A percentile compares a stretch with the other conserved stretches of the same genome.
Evolutionary conservation across 371 early-diverging fungal species (phyloP).

Genomic region (Mortierella polycephala): DNA sequence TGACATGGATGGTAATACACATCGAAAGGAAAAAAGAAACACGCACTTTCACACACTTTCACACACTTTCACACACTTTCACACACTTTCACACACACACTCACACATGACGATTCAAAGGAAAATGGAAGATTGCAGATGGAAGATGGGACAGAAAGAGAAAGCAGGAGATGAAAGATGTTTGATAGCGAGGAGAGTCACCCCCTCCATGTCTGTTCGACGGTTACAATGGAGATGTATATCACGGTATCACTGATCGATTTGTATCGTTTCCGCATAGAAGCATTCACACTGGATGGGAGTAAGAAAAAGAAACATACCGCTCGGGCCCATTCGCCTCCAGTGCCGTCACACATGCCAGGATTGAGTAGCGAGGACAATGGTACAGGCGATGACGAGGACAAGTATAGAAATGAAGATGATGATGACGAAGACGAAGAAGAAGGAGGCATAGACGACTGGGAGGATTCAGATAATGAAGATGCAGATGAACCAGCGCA

Average conservation of each 20-base stretch:
- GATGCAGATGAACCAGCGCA: slow-evolving; percentile 14
- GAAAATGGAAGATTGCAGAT: neutral
- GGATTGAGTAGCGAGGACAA: slow-evolving; percentile 13
- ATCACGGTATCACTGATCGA: too few species aligned
- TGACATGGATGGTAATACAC: slow-evolving; percentile 2
- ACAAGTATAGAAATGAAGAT: slow-evolving; percentile 51
- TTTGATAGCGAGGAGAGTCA: neutral
- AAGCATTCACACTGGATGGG: slow-evolving; percentile 24
- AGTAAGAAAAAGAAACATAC: slow-evolving; percentile 22
- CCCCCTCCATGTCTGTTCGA: neutral
- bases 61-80: neutral
- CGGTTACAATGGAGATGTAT: too few species aligned
- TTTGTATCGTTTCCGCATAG: neutral
- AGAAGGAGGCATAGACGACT: slow-evolving; percentile 23
- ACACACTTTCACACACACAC: neutral
- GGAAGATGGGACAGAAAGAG: too few species aligned
- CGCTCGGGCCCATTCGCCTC: slow-evolving; percentile 23
- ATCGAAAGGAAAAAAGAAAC: neutral
- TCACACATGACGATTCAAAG: neutral
- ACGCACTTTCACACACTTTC: neutral
- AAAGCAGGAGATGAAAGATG: too few species aligned
- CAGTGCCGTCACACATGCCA: slow-evolving; percentile 14
- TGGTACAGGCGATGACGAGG: slow-evolving; percentile 38
- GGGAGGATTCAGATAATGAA: slow-evolving; percentile 29
- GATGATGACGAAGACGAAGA: slow-evolving; percentile 58